These are phyloP conservation scores for Iberis pinnata DNA, from an alignment of 345 rosid species.

Conservation along the genomic window DNA sequence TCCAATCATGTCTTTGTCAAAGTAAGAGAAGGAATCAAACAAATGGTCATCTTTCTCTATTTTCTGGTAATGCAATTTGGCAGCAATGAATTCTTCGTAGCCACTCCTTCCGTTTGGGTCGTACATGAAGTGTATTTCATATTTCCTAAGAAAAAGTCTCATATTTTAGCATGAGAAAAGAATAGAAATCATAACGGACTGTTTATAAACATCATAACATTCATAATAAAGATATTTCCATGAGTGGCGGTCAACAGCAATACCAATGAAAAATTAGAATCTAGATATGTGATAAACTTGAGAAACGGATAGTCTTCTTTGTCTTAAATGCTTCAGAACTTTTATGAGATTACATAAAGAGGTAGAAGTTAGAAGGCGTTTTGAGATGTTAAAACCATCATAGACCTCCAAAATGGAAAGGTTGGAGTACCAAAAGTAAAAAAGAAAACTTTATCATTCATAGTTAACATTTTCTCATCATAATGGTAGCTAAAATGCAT, in stretches of 20 bases:
- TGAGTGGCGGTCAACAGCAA: neutral
- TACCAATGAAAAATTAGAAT: neutral
- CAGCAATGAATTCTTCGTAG: constrained; percentile 53
- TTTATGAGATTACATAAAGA: too few relatives aligned
- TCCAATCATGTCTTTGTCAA: too few relatives aligned
- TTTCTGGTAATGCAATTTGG: too few relatives aligned
- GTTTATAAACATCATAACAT: constrained; percentile 5
- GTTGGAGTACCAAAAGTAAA: neutral
- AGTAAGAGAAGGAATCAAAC: too few relatives aligned
- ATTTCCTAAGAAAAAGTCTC: constrained; percentile 43
- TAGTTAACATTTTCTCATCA: neutral
- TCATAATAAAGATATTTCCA: neutral
- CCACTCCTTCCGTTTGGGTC: constrained; percentile 66
- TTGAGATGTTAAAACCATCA: neutral
- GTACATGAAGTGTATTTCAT: constrained; percentile 71
- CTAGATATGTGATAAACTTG: constrained; percentile 71
- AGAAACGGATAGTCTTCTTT: constrained; percentile 68
- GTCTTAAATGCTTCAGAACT: constrained; percentile 75
- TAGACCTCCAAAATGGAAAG: too few relatives aligned
- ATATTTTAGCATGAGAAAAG: constrained; percentile 10
- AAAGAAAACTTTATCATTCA: neutral
- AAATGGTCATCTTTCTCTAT: too few relatives aligned
- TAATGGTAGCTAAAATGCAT: neutral
- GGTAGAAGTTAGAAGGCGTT: too few relatives aligned
- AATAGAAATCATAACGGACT: neutral